Percentiles rank a stretch among this genome's conserved stretches.
These are phyloP conservation scores for Mimosa bimucronata DNA, from an alignment of 306 rosid species.

Conservation along the genomic window DNA sequence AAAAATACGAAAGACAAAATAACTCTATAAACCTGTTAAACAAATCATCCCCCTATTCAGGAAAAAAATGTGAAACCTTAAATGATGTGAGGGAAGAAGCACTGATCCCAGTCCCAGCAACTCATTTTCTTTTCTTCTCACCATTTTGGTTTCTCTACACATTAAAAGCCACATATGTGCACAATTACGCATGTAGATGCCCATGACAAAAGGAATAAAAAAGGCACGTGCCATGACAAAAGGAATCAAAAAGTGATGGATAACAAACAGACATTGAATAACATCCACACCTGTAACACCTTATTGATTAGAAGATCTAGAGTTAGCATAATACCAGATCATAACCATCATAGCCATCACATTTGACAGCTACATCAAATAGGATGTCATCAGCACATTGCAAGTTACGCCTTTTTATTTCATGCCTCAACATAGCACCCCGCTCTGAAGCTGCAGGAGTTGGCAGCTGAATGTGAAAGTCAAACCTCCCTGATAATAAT, in stretches of 20 bases:
- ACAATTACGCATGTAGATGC: background rate
- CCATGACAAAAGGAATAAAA: slow-evolving; percentile 23
- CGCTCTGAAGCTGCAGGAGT: slow-evolving; percentile 94
- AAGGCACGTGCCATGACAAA: slow-evolving; percentile 24
- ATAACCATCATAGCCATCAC: slow-evolving; percentile 97
- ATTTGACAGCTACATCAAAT: slow-evolving; percentile 78
- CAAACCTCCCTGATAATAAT: slow-evolving; percentile 75
- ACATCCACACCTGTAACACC: slow-evolving; percentile 6
- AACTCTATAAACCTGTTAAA: background rate
- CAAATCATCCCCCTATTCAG: background rate
- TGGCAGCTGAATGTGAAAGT: slow-evolving; percentile 84
- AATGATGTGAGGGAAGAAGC: background rate
- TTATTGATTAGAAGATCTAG: slow-evolving; percentile 10
- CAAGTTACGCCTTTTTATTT: slow-evolving; percentile 73
- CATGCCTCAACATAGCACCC: slow-evolving; percentile 82
- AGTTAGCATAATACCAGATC: slow-evolving; percentile 76
- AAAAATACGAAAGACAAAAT: background rate
- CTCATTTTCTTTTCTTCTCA: background rate
- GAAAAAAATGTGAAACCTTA: background rate
- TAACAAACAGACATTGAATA: slow-evolving; percentile 24
- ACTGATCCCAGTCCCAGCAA: background rate
- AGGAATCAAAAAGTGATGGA: background rate
- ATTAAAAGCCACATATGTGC: background rate
- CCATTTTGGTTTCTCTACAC: slow-evolving; percentile 22
- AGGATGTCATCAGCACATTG: slow-evolving; percentile 73